These are phyloP conservation scores for Nidularia pulvinata DNA, from an alignment of 768 basidiomycete genomes.

Conservation along the genomic window DNA sequence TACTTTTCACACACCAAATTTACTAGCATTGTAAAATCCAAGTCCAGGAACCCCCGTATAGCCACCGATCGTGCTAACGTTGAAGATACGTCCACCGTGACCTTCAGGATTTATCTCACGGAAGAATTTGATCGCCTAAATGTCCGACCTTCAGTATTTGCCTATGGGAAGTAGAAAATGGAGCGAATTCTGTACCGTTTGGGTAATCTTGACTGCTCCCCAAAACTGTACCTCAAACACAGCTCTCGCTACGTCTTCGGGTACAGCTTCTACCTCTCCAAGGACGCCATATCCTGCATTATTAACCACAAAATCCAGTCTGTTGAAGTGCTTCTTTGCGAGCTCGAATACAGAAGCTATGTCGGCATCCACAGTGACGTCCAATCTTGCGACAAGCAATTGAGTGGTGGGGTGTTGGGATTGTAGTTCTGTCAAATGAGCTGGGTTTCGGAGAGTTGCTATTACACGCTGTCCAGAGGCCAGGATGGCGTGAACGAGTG, in stretches of 20 bases:
- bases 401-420: neutral
- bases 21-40: neutral
- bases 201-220: neutral
- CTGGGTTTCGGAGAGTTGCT: neutral
- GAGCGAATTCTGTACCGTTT: neutral
- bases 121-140: slow-evolving; percentile 16
- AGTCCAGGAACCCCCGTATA: neutral
- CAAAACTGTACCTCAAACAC: neutral
- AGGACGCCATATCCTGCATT: neutral
- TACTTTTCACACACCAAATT: neutral
- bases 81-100: neutral
- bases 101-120: slow-evolving; percentile 10
- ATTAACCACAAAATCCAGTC: neutral
- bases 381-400: neutral
- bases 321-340: neutral
- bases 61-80: neutral
- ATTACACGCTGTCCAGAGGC: neutral
- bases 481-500: neutral
- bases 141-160: neutral
- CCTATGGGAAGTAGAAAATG: neutral
- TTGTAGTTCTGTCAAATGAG: neutral
- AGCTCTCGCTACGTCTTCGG: neutral
- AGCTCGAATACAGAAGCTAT: neutral
- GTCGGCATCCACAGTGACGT: neutral
- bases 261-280: neutral